These are phyloP conservation scores for Dalechampia spathulata DNA, from an alignment of 441 rosid genomes.

Conservation along the genomic window DNA sequence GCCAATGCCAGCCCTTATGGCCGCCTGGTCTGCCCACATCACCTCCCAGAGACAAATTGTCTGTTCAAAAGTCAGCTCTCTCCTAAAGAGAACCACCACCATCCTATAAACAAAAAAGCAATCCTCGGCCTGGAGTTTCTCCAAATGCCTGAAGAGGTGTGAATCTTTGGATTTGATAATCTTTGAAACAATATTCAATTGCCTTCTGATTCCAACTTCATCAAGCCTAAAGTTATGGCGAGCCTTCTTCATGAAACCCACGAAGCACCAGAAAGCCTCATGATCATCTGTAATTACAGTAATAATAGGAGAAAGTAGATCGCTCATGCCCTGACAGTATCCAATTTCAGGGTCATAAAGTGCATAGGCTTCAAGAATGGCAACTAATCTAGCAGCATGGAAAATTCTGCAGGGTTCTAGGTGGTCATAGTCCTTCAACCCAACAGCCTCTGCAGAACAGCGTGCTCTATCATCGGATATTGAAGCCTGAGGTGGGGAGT, in stretches of 20 bases:
- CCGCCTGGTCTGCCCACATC: conserved; percentile 97
- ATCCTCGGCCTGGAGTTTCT: conserved; percentile 89
- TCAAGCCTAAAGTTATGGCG: conserved; percentile 95
- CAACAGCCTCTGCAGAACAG: conserved; percentile 62
- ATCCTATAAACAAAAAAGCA: conserved; percentile 94
- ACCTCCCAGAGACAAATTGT: conserved; percentile 91
- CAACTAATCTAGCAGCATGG: conserved; percentile 89
- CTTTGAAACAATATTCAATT: conserved; percentile 77
- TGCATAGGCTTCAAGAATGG: conserved; percentile 90
- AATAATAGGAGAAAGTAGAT: conserved; percentile 75
- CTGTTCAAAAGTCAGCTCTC: conserved; percentile 86
- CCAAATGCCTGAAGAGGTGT: conserved; percentile 79
- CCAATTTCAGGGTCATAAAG: conserved; percentile 85
- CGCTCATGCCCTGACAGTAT: conserved; percentile 97
- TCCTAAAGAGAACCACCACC: conserved; percentile 85
- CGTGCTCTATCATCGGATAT: conserved; percentile 56
- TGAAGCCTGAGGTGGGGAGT: conserved; percentile 47
- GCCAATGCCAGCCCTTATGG: conserved; percentile 74
- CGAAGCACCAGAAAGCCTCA: conserved; percentile 97
- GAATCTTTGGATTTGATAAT: conserved; percentile 81
- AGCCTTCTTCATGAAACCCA: conserved; percentile 91
- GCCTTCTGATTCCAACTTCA: conserved; percentile 85
- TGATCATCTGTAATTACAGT: conserved; percentile 72
- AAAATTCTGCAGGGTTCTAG: conserved; percentile 71
- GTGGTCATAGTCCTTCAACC: conserved; percentile 75